A percentile compares a stretch with the other conserved stretches of the same genome.
Conservation (phyloP, 441 rosid genomes). For the Hura crepitans region DNA sequence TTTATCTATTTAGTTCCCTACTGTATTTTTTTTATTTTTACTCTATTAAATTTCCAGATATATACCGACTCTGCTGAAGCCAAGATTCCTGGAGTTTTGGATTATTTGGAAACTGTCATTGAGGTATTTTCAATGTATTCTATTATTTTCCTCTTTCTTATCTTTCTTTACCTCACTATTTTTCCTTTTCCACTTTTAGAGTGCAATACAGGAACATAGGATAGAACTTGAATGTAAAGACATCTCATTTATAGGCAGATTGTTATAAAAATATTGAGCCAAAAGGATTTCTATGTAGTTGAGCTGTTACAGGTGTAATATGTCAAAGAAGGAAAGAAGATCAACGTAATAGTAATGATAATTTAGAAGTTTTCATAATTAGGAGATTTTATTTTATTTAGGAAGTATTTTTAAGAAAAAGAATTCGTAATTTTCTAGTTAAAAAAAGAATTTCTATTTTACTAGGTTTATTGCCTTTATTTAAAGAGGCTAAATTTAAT, state of each 20-base stretch:
- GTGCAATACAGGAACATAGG: neutral
- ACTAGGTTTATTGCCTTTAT: too few relatives aligned
- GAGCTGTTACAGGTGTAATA: neutral
- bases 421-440: too few relatives aligned
- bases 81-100: conserved; percentile 87
- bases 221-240: neutral
- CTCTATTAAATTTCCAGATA: conserved; percentile 48
- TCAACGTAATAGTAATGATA: too few relatives aligned
- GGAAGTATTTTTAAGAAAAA: too few relatives aligned
- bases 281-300: neutral
- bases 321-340: too few relatives aligned
- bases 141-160: neutral
- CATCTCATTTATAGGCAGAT: neutral
- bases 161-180: neutral
- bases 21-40: neutral
- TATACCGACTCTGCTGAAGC: conserved; percentile 92
- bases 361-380: too few relatives aligned
- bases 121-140: conserved; percentile 47
- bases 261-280: neutral
- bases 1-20: neutral
- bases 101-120: conserved; percentile 72
- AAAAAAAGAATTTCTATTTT: too few relatives aligned
- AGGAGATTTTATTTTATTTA: too few relatives aligned
- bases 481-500: too few relatives aligned
- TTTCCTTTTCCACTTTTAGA: neutral